A percentile compares a stretch with the other conserved stretches of the same genome.
Conservation (phyloP, 1,284 basidiomycete genomes). For the Omphalotus olearius region DNA sequence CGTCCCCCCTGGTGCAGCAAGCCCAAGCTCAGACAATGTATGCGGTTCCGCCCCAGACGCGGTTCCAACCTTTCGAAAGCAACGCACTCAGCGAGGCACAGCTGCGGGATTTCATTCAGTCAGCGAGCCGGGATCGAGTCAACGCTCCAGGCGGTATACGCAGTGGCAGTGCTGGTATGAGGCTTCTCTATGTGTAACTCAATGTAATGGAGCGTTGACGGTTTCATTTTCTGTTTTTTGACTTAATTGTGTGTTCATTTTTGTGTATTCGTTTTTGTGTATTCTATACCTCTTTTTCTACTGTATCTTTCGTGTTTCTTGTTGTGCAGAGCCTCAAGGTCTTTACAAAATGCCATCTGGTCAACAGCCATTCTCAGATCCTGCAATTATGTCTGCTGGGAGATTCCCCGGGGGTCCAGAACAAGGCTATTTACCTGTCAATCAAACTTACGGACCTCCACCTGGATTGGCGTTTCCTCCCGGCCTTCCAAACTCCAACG, state of each 20-base stretch:
- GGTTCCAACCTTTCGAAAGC: slow-evolving; percentile 56
- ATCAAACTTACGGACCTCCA: slow-evolving; percentile 49
- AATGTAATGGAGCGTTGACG: slow-evolving; percentile 29
- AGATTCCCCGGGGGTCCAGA: slow-evolving; percentile 43
- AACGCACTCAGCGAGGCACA: slow-evolving; percentile 59
- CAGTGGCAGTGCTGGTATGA: slow-evolving; percentile 44
- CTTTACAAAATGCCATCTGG: slow-evolving; percentile 32
- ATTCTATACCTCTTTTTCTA: slow-evolving; percentile 15
- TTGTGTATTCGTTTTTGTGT: slow-evolving; percentile 10
- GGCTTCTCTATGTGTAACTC: slow-evolving; percentile 38
- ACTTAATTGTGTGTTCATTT: slow-evolving; percentile 18
- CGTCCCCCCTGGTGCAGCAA: slow-evolving; percentile 47
- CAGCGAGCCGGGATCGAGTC: slow-evolving; percentile 51
- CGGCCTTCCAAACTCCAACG: slow-evolving; percentile 24
- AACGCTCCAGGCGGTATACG: slow-evolving; percentile 24
- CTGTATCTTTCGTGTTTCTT: slow-evolving; percentile 15
- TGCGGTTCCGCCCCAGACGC: slow-evolving; percentile 31
- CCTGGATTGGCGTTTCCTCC: slow-evolving; percentile 54
- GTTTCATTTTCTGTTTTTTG: slow-evolving; percentile 18
- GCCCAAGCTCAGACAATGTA: slow-evolving; percentile 36
- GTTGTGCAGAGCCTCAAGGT: slow-evolving; percentile 21
- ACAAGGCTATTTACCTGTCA: slow-evolving; percentile 15
- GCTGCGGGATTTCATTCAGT: slow-evolving; percentile 67
- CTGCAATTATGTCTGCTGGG: slow-evolving; percentile 80
- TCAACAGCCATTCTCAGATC: slow-evolving; percentile 60